phyloP scores from a whole-genome alignment of 2,329 filamentous ascomycete genomes.

The Allantophomopsis cytisporea region DNA sequence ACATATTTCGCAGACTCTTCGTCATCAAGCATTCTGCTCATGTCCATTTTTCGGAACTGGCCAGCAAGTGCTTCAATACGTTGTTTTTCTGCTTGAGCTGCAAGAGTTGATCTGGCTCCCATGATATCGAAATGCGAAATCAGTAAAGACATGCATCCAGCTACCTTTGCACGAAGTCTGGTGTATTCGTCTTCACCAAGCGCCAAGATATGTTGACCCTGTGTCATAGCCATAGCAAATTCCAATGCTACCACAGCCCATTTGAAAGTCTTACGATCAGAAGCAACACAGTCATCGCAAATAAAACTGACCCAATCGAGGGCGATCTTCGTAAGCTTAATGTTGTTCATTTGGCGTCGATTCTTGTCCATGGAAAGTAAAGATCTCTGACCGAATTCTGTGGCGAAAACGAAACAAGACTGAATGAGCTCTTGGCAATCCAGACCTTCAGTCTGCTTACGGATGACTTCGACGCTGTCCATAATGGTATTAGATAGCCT shows the following conservation, averaged over 20 bases:
- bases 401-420: constrained; percentile 97
- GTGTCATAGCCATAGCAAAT: constrained; percentile 94
- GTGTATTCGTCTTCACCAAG: constrained; percentile 82
- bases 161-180: constrained; percentile 72
- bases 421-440: constrained; percentile 94
- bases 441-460: constrained; percentile 68
- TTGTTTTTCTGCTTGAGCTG: constrained; percentile 87
- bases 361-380: constrained; percentile 94
- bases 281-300: constrained; percentile 88
- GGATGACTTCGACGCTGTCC: constrained; percentile 92
- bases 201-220: constrained; percentile 83
- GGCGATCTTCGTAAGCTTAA: constrained; percentile 84
- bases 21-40: constrained; percentile 62
- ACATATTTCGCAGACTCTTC: constrained; percentile 71
- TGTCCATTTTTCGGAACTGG: constrained; percentile 65
- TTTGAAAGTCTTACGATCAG: constrained; percentile 89
- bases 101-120: constrained; percentile 85
- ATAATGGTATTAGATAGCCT: constrained; percentile 97
- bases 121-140: constrained; percentile 99
- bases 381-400: constrained; percentile 92
- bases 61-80: constrained; percentile 68
- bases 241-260: constrained; percentile 95
- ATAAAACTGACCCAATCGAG: constrained; percentile 98
- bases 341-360: constrained; percentile 89
- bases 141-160: constrained; percentile 90